Evolutionary conservation across 257 asterid species (phyloP), one percentile per base, ranked within the genome.

Genomic region (Plectranthus barbatus): DNA sequence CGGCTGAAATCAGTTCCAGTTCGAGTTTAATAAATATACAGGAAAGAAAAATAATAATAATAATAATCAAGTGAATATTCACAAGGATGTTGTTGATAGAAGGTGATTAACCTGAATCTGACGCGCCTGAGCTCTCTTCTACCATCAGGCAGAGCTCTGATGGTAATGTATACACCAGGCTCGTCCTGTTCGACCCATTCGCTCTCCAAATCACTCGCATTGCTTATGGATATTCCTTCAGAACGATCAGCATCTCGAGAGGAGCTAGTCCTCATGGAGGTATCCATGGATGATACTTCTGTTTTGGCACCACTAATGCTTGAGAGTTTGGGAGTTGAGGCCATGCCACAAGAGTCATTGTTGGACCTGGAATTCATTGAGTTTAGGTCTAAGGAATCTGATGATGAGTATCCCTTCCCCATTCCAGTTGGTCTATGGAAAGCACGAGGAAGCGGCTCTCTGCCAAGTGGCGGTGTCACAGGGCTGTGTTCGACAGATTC

Each of bases 111-210:
- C 98, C 98, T 93, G 95, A 93, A 93, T 76, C 99, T 68, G 67
- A 93, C 99, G 4, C 97, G 95, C 74, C 86, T 72, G 77, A 93
- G 96, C 75, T 93, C 99, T 72, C 90, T 72, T 76, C 78, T 83
- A 9, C 99, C 97, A 48, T 87, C 83, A n/a, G 97, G 82, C 72
- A 83, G 72, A 26, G 96, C 91, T 71, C 85, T 73, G 75, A 93
- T 85, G 24, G 99, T 93, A 67, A 93, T 87, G 69, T 93, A 90
- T 55, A 93, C 99, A 14, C 97, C 99, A 7, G 95, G 86, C 65
- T 90, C 97, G 14, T 93, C 99, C 72, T 93, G 95, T 51, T 93
- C 99, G 20, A 90, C 95, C 97, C 97, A 90, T 56, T 93, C 99
- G 1, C 68, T 83, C 63, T 90, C 99, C 64, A 89, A 58, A 69